Conservation (phyloP, 345 rosid genomes). For the Diplotaxis tenuifolia region DNA sequence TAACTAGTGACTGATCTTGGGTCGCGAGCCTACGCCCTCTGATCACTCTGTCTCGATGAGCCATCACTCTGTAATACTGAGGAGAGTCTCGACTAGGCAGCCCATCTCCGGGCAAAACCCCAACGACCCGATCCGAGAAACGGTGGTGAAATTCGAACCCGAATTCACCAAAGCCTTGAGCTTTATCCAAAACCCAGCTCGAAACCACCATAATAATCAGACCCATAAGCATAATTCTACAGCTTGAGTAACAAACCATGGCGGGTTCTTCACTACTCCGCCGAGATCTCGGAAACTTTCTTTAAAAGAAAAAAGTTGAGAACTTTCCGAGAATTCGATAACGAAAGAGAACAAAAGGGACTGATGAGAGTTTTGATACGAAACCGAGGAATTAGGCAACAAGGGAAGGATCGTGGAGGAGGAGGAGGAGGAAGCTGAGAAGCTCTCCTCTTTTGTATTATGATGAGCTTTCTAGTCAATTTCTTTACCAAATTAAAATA, state of each 20-base stretch:
- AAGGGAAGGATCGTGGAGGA: conserved; percentile 11
- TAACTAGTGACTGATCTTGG: conserved; percentile 51
- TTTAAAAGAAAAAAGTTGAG: not conserved
- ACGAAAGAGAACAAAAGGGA: not conserved
- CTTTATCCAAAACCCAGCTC: conserved; percentile 25
- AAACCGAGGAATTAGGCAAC: conserved; percentile 12
- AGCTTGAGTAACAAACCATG: conserved; percentile 30
- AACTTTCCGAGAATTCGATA: not conserved
- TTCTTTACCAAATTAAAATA: not conserved
- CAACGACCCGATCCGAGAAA: conserved; percentile 76
- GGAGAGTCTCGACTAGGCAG: conserved; percentile 64
- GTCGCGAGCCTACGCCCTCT: conserved; percentile 69
- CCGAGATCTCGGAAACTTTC: conserved; percentile 38
- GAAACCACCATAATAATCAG: not conserved
- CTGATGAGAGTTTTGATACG: not conserved
- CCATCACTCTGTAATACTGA: conserved; percentile 63
- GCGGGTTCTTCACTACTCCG: conserved; percentile 10
- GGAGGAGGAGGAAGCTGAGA: not conserved
- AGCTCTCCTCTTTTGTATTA: conserved; percentile 3
- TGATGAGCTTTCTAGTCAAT: conserved; percentile 22
- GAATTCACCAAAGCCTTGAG: conserved; percentile 46
- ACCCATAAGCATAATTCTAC: conserved; percentile 21
- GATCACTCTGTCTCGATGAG: conserved; percentile 62
- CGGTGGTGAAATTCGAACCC: conserved; percentile 81
- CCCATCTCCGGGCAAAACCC: conserved; percentile 53